These are phyloP conservation scores for Gnomoniopsis sp. DNA, from an alignment of 2,329 filamentous ascomycete genomes.

Conservation along the genomic window DNA sequence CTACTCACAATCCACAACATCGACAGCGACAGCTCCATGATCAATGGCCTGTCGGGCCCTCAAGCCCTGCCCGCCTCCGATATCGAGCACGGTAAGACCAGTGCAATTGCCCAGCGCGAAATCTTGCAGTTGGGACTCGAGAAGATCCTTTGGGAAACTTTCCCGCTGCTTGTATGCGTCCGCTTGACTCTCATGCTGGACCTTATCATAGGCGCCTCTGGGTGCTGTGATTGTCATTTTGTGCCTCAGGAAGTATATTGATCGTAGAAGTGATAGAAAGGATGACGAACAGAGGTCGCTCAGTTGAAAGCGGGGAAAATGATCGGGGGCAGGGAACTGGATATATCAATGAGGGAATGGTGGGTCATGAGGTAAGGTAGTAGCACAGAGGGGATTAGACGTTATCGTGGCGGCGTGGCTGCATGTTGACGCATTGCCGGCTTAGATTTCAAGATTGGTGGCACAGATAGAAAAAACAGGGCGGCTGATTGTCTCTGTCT, in stretches of 20 bases:
- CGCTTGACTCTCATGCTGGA: slow-evolving; percentile 9
- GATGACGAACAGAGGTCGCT: no score
- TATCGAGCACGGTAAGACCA: slow-evolving; percentile 27
- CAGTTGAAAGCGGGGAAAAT: no score
- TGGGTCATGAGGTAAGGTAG: no score
- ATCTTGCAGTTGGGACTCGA: slow-evolving; percentile 10
- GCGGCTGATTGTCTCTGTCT: no score
- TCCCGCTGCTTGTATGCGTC: slow-evolving; percentile 3
- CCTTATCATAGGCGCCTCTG: slow-evolving; percentile 9
- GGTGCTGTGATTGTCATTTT: background rate
- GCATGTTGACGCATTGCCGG: no score
- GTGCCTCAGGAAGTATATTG: background rate
- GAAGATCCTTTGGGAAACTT: background rate
- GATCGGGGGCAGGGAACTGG: no score
- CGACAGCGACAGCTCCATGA: slow-evolving; percentile 24
- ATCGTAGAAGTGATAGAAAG: no score
- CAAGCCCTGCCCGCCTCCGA: slow-evolving; percentile 29
- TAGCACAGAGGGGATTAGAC: no score
- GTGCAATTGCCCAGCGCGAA: slow-evolving; percentile 24
- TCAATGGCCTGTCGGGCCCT: slow-evolving; percentile 25
- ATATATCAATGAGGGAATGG: no score
- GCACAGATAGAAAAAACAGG: no score
- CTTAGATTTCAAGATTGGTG: no score
- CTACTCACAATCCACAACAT: slow-evolving; percentile 25
- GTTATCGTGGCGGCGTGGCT: no score